Evolutionary conservation across 129 eudicot species (phyloP).

Genomic region (Tanacetum coccineum): DNA sequence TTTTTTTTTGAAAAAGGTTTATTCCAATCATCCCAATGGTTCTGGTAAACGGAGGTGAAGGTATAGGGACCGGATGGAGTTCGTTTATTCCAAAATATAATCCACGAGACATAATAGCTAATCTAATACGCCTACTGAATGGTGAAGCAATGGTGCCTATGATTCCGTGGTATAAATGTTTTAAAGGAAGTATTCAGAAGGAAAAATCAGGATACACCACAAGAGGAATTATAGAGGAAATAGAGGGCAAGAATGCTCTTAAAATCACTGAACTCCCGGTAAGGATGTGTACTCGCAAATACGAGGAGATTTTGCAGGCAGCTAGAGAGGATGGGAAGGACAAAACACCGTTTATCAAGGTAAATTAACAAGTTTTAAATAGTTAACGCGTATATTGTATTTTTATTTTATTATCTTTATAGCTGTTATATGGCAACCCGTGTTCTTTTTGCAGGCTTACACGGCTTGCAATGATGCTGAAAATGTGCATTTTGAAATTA

Average conservation of each 20-base stretch:
- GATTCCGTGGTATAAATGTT: constrained; percentile 95
- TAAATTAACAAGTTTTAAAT: background rate
- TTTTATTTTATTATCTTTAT: too few relatives aligned
- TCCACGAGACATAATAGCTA: constrained; percentile 73
- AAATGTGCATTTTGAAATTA: constrained; percentile 49
- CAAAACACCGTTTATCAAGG: constrained; percentile 75
- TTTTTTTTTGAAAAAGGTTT: constrained; percentile 45
- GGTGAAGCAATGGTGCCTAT: constrained; percentile 68
- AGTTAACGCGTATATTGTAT: too few relatives aligned
- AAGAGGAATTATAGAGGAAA: constrained; percentile 53
- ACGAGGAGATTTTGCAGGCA: constrained; percentile 72
- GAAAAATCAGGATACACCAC: constrained; percentile 66
- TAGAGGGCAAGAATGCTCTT: constrained; percentile 44
- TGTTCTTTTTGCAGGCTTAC: constrained; percentile 44
- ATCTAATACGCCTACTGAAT: constrained; percentile 54
- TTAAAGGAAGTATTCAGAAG: constrained; percentile 65
- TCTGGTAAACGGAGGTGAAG: constrained; percentile 93
- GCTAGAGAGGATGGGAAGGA: constrained; percentile 44
- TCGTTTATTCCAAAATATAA: constrained; percentile 77
- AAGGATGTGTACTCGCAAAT: constrained; percentile 83
- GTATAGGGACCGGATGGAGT: constrained; percentile 97
- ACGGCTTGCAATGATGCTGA: constrained; percentile 52
- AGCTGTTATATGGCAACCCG: too few relatives aligned
- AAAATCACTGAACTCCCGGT: constrained; percentile 72
- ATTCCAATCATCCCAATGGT: constrained; percentile 82